phyloP scores from a whole-genome alignment of 352 stramenopile species.

The Globisporangium yorkense region DNA sequence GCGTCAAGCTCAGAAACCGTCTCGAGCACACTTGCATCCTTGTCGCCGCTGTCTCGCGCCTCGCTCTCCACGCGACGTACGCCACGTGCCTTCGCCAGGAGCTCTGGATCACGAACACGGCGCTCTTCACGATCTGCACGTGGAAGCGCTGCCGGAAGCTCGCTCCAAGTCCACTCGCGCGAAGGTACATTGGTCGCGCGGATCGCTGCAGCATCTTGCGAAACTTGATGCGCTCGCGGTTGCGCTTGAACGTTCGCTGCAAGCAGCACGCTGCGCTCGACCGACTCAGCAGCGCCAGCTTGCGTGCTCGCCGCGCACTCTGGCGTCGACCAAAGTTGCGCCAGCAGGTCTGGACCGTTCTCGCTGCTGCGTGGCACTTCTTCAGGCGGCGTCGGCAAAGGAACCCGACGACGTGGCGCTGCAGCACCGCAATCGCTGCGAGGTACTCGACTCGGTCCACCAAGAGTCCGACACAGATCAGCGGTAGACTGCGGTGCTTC shows the following conservation, averaged over 20 bases:
- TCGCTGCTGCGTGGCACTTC: conserved; percentile 16
- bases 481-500: conserved; percentile 19
- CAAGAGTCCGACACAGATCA: conserved; percentile 15
- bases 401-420: conserved; percentile 33
- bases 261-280: conserved; percentile 42
- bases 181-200: conserved; percentile 42
- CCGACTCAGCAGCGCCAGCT: conserved; percentile 17
- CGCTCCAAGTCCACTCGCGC: conserved; percentile 15
- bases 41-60: neutral
- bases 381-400: conserved; percentile 33
- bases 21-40: conserved; percentile 9
- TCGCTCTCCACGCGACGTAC: conserved; percentile 11
- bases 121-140: conserved; percentile 37
- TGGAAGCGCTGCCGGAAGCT: conserved; percentile 28
- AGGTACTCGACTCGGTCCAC: conserved; percentile 46
- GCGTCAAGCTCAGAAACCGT: neutral
- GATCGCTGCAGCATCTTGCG: conserved; percentile 25
- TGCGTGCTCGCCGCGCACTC: conserved; percentile 18
- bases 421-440: conserved; percentile 34
- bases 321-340: conserved; percentile 7
- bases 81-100: conserved; percentile 35
- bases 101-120: conserved; percentile 35
- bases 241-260: conserved; percentile 37
- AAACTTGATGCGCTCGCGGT: conserved; percentile 22
- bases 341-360: conserved; percentile 39